phyloP scores from a whole-genome alignment of 2,329 filamentous ascomycete species.

The Aspergillus quadricinctus region DNA sequence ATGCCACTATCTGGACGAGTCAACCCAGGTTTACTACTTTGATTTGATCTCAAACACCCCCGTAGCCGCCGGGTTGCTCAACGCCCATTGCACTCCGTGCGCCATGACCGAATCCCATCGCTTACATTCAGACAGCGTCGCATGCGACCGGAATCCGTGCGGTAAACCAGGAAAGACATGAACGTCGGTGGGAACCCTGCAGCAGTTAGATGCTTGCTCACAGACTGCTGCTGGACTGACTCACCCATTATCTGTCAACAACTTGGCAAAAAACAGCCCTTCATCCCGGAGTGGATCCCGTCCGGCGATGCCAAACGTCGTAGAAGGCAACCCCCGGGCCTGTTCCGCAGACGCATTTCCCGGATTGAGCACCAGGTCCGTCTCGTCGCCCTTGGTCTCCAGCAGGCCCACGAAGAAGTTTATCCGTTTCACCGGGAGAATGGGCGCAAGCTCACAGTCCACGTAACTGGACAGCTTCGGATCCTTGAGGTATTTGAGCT shows the following conservation, averaged over 20 bases:
- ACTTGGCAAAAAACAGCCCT: constrained; percentile 44
- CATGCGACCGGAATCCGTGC: constrained; percentile 45
- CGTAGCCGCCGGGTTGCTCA: constrained; percentile 16
- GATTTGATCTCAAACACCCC: constrained; percentile 18
- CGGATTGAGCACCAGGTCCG: constrained; percentile 40
- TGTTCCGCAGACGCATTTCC: constrained; percentile 28
- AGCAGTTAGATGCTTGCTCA: not conserved
- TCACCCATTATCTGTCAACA: constrained; percentile 43
- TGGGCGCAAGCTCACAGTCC: constrained; percentile 47
- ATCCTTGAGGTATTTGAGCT: constrained; percentile 35
- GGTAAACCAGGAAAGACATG: constrained; percentile 51
- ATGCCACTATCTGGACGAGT: not conserved
- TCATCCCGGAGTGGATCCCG: constrained; percentile 49
- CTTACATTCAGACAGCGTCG: constrained; percentile 21
- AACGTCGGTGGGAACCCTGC: constrained; percentile 47
- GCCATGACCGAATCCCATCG: constrained; percentile 29
- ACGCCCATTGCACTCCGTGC: constrained; percentile 26
- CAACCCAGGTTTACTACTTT: not conserved
- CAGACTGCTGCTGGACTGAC: constrained; percentile 5
- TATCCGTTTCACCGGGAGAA: constrained; percentile 42
- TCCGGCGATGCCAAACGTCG: constrained; percentile 45
- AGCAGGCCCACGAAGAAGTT: constrained; percentile 28
- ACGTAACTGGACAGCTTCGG: constrained; percentile 42
- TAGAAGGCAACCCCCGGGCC: constrained; percentile 42
- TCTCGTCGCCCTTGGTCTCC: constrained; percentile 18